Evolutionary conservation across 495 filamentous ascomycete genomes (phyloP).

Genomic region (Endocarpon pusillum): DNA sequence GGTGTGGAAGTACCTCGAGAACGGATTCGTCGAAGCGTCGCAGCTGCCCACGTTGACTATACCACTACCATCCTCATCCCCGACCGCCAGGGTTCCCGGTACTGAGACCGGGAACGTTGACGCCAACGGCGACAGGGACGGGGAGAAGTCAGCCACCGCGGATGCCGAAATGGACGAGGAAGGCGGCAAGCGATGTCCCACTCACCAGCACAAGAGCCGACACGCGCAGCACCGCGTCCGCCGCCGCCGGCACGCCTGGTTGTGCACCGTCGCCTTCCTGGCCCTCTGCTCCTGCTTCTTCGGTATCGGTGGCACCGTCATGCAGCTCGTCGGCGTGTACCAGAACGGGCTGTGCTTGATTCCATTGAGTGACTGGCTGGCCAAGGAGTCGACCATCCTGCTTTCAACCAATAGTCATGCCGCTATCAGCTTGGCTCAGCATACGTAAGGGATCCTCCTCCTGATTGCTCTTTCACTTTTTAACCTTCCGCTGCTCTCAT

Average conservation of each 20-base stretch:
- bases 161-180: too few species aligned
- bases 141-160: too few species aligned
- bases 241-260: conserved; percentile 14
- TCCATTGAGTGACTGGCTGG: neutral
- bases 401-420: conserved; percentile 2
- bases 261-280: conserved; percentile 18
- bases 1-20: conserved; percentile 11
- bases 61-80: too few species aligned
- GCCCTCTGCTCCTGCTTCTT: conserved; percentile 16
- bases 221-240: conserved; percentile 5
- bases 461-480: too few species aligned
- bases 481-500: conserved; percentile 7
- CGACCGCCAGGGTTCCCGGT: too few species aligned
- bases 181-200: neutral
- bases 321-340: conserved; percentile 24
- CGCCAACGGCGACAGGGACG: too few species aligned
- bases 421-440: conserved; percentile 13
- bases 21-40: too few species aligned
- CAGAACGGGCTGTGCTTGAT: conserved; percentile 17
- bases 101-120: too few species aligned
- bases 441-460: too few species aligned
- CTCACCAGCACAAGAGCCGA: neutral
- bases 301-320: conserved; percentile 18
- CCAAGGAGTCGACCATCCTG: neutral
- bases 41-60: too few species aligned